Evolutionary conservation across 805 yeast species (phyloP), one percentile per base, ranked within the genome.

Genomic region (Schizosaccharomyces japonicus): DNA sequence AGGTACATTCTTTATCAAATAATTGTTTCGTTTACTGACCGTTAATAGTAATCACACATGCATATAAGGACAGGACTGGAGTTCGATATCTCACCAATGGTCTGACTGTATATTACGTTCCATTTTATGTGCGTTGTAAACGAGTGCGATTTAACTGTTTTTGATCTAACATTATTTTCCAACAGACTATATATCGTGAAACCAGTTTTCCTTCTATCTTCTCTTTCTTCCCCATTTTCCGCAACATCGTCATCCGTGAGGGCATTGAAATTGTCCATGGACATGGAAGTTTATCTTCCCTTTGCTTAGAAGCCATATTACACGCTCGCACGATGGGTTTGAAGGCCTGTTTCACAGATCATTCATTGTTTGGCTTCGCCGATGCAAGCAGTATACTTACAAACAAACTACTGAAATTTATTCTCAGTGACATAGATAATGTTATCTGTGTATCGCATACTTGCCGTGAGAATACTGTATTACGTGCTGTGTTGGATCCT

Each of bases 391-490:
- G 85, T 4, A 81, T 87, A 29, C 62, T 84, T 53, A 93, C 92
- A 15, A 90, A 90, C 61, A 90, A 90, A 60, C 61, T 80, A 3
- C 64, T 90, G 52, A 80, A 80, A 55, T 90, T 84, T 63, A 75
- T 94, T 0, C 61, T 83, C 49, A 78, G 80, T 34, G 93, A 83
- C 55, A 75, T 84, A 3, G 94, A 93, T 50, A 87, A 87, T 59
- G 83, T 81, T 44, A 87, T 90, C n/a, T 82, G 95, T 61, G 99
- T 90, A 1, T 80, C 94, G 2, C 90, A 90, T 58, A 87, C 95
- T 0, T 83, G 96, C 60, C 85, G 90, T 57, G 99, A 90, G 54
- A 90, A 90, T 58, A 84, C 94, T 6, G 94, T 85, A 3, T 66
- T 90, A 10, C 66, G 99, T 47, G 93, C 94, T 0, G 72, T 79